These are phyloP conservation scores for Saccharomycopsis javanensis DNA, from an alignment of 805 yeast genomes.

Conservation along the genomic window DNA sequence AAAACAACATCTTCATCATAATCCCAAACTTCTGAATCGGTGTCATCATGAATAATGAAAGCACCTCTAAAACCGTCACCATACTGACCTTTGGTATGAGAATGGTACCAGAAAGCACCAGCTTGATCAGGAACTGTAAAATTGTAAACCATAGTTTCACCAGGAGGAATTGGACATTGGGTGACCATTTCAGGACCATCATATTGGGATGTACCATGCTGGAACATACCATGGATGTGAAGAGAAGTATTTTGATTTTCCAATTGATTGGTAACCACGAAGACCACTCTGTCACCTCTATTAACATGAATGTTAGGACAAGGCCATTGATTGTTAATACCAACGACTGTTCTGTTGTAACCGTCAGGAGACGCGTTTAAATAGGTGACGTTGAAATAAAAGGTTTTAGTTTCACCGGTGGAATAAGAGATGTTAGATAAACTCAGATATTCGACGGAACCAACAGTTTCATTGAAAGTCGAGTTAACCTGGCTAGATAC, in stretches of 20 bases:
- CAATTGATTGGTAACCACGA: slow-evolving; percentile 70
- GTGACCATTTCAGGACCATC: slow-evolving; percentile 87
- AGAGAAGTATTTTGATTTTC: slow-evolving; percentile 57
- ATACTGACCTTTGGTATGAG: slow-evolving; percentile 83
- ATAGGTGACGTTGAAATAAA: slow-evolving; percentile 16
- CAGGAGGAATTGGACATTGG: slow-evolving; percentile 89
- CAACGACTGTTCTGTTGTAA: slow-evolving; percentile 31
- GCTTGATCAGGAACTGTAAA: slow-evolving; percentile 74
- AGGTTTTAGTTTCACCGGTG: slow-evolving; percentile 17
- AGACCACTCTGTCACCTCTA: slow-evolving; percentile 68
- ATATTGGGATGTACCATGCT: slow-evolving; percentile 59
- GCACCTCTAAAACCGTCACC: slow-evolving; percentile 88
- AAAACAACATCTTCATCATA: slow-evolving; percentile 73
- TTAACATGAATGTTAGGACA: slow-evolving; percentile 74
- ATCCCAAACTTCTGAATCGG: slow-evolving; percentile 39
- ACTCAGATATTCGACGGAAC: not conserved
- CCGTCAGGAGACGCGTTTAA: slow-evolving; percentile 32
- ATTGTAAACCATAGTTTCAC: slow-evolving; percentile 66
- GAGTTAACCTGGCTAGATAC: slow-evolving; percentile 1
- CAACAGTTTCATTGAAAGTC: slow-evolving; percentile 3
- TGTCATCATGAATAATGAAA: slow-evolving; percentile 63
- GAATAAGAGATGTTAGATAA: slow-evolving; percentile 5
- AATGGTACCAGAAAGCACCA: slow-evolving; percentile 97
- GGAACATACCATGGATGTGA: slow-evolving; percentile 92
- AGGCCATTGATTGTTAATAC: slow-evolving; percentile 53